These are phyloP conservation scores for Xerocomellus chrysenteron DNA, from an alignment of 768 basidiomycete genomes.

Conservation along the genomic window DNA sequence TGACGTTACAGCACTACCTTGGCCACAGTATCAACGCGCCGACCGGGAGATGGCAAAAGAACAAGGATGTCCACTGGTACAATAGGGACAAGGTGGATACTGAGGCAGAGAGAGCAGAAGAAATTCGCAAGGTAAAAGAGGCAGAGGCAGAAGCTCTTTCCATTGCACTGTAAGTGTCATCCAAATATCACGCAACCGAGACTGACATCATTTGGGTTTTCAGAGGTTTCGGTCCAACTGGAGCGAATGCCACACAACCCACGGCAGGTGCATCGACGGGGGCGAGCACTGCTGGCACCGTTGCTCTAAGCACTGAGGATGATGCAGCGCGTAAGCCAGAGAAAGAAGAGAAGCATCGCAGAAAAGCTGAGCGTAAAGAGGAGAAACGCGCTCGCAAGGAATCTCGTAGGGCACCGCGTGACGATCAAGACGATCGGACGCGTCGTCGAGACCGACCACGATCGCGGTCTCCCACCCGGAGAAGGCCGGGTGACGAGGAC, in stretches of 20 bases:
- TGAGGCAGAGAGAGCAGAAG: constrained; percentile 58
- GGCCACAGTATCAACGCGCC: constrained; percentile 95
- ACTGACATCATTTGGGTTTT: constrained; percentile 13
- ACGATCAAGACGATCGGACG: constrained; percentile 27
- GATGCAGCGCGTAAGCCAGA: constrained; percentile 34
- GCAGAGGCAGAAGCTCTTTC: constrained; percentile 86
- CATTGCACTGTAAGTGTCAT: constrained; percentile 64
- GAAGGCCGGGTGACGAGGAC: constrained; percentile 14
- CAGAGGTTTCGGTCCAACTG: constrained; percentile 71
- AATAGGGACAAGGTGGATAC: constrained; percentile 52
- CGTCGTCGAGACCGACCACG: constrained; percentile 31
- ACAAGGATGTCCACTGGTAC: constrained; percentile 97
- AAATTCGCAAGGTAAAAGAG: constrained; percentile 81
- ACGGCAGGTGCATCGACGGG: constrained; percentile 18
- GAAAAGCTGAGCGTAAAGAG: constrained; percentile 57
- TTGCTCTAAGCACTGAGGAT: constrained; percentile 24
- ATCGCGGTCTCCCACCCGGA: constrained; percentile 35
- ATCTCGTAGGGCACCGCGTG: constrained; percentile 39
- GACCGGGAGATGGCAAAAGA: constrained; percentile 95
- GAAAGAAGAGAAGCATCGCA: constrained; percentile 51
- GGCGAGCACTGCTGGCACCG: constrained; percentile 12
- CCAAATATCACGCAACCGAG: not conserved
- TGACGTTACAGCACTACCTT: constrained; percentile 72
- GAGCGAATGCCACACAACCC: constrained; percentile 33
- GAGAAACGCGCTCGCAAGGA: constrained; percentile 59